Base-by-base conservation (phyloP, 768 basidiomycete genomes). In the Dioszegia hungarica region DNA sequence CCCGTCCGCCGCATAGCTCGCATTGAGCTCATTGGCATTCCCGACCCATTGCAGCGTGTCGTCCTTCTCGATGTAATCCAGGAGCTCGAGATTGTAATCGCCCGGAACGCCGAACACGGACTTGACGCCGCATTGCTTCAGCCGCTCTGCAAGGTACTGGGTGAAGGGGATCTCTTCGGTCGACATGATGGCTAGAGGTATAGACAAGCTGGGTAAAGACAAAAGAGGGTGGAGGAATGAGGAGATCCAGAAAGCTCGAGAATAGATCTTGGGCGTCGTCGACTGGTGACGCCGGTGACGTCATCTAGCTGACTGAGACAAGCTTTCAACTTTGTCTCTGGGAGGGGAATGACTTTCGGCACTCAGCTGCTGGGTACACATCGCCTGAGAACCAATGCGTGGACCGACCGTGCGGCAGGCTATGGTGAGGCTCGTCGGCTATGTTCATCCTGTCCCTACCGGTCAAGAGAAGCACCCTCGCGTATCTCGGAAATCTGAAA, bases 1-100 rank as follows among this genome's bases (percentile, higher is more conserved):
- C 11, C 92, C 92, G 68, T 93, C 91, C 0, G 89, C 89, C 15
- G 92, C 92, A 75, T 95, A 95, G 0, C 89, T 81, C 44, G 72
- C 64, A 49, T 70, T 73, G 19, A 73, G 61, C 64, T 75, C 74
- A 59, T 75, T 73, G 51, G 70, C 73, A 69, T 89, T 88, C 4
- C 91, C 92, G 51, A 92, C 82, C 91, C 91, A 94, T 15, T 87
- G 79, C 37, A 95, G 85, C 5, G 72, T 80, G 2, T 84, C 81
- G 69, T 89, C 82, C 58, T 87, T 87, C 73, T 93, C 90, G 50
- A 95, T 80, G 57, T 68, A 77, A 73, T 95, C 90, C 83, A 90
- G 68, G 20, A 48, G 39, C 37, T 67, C 64, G 17, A 70, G 65
- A 28, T 67, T 71, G 60, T 62, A 70, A 33, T 72, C 70, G 14